Evolutionary conservation across 306 rosid species (phyloP), one percentile per base, ranked within the genome.

Genomic region (Sicyos edulis): DNA sequence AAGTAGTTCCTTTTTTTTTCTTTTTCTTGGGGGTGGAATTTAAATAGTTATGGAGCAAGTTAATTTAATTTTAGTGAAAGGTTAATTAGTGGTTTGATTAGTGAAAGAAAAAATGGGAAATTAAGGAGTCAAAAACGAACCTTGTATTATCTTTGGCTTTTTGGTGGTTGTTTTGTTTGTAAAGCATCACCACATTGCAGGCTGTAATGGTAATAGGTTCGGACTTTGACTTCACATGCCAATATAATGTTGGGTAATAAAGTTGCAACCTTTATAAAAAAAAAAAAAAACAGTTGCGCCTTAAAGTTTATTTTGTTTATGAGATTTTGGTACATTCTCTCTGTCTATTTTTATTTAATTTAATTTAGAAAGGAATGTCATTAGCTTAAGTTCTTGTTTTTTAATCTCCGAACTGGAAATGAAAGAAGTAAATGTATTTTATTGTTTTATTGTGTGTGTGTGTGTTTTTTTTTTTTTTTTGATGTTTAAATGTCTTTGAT

Each of bases 91-190:
- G 58, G 24, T 3, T 37, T 55, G 6, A n/a, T 3, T 32, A 16
- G 22, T 54, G 58, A 54, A 54, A 54, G 17, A 5, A 32, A 8
- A 7, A 9, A 54, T 9, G 14, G 40, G 34, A 32, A 10, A 37
- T 37, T 37, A 63, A 42, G 71, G 10, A 65, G 71, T 65, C 71
- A 65, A 65, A 20, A 65, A 65, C 71, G 71, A 42, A 65, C 71
- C 71, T 65, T 19, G 54, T 21, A 8, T 40, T 65, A 65, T 64
- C 70, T 53, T 56, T 56, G 61, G 5, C 14, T 56, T 56, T 56
- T 17, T 45, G 50, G 50, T 11, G 11, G 50, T 45, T 45, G 50
- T 45, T 45, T 45, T 45, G 50, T 45, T 45, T 45, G 50, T 3
- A 45, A 44, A 45, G 50, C 50, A 9, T 12, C 52, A 47, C 52